A percentile compares a stretch with the other conserved stretches of the same genome.
phyloP scores from a whole-genome alignment of 345 rosid species.

The Hypericum perforatum region DNA sequence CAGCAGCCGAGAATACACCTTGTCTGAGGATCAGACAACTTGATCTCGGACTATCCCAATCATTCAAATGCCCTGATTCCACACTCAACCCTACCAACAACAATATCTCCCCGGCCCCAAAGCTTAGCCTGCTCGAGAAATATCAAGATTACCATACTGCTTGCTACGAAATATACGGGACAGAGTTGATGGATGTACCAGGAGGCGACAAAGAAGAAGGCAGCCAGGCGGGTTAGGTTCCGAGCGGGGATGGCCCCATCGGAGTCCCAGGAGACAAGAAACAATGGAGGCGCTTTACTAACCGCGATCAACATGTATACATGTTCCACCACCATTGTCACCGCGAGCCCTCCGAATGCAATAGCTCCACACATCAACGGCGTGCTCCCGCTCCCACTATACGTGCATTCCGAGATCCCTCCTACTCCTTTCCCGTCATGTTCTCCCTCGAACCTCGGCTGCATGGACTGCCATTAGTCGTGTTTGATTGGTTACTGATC shows the following conservation, averaged over 20 bases:
- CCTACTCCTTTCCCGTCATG: constrained; percentile 8
- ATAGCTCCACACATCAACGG: constrained; percentile 52
- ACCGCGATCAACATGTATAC: constrained; percentile 53
- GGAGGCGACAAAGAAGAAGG: constrained; percentile 62
- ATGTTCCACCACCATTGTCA: constrained; percentile 61
- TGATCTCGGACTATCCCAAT: constrained; percentile 67
- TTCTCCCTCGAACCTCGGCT: constrained; percentile 47
- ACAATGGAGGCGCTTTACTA: constrained; percentile 49
- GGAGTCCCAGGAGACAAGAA: constrained; percentile 38
- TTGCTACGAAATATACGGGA: background rate
- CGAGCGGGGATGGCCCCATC: constrained; percentile 24
- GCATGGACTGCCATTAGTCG: background rate
- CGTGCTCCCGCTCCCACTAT: constrained; percentile 58
- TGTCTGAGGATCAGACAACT: constrained; percentile 49
- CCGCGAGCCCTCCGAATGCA: constrained; percentile 57
- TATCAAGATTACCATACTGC: too few relatives aligned
- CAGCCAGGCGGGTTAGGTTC: constrained; percentile 55
- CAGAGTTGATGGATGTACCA: constrained; percentile 34
- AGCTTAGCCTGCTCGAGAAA: too few relatives aligned
- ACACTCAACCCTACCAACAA: constrained; percentile 60
- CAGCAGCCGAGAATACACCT: constrained; percentile 82
- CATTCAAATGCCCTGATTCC: constrained; percentile 80
- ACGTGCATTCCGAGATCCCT: constrained; percentile 39
- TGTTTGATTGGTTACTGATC: background rate
- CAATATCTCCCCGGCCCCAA: constrained; percentile 5